These are phyloP conservation scores for Penicillium canescens DNA, from an alignment of 495 filamentous ascomycete species.

Conservation along the genomic window DNA sequence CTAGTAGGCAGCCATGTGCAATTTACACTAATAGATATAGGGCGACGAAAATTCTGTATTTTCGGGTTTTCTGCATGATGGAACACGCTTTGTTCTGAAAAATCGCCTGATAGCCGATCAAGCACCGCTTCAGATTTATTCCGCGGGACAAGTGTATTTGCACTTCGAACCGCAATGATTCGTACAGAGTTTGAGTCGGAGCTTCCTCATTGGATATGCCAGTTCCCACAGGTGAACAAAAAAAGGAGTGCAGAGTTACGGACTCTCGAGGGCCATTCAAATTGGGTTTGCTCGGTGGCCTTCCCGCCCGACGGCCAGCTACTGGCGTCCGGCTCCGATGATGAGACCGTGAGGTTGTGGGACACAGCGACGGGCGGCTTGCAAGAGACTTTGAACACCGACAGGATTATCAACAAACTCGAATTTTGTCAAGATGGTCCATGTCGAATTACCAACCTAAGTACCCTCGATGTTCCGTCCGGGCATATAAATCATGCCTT, in stretches of 20 bases:
- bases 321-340: slow-evolving; percentile 19
- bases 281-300: slow-evolving; percentile 8
- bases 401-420: slow-evolving; percentile 3
- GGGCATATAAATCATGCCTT: not conserved
- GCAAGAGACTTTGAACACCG: slow-evolving; percentile 3
- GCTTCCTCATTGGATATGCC: slow-evolving; percentile 15
- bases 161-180: slow-evolving; percentile 29
- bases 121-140: slow-evolving; percentile 24
- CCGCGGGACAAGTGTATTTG: slow-evolving; percentile 34
- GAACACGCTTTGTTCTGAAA: slow-evolving; percentile 34
- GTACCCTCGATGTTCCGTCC: slow-evolving; percentile 9
- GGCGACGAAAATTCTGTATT: slow-evolving; percentile 15
- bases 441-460: slow-evolving; percentile 10
- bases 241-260: slow-evolving; percentile 18
- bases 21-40: slow-evolving; percentile 7
- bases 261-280: slow-evolving; percentile 23
- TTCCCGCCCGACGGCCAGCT: slow-evolving; percentile 24
- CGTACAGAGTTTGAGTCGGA: slow-evolving; percentile 16
- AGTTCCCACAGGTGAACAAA: slow-evolving; percentile 15
- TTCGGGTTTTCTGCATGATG: slow-evolving; percentile 21
- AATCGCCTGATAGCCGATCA: slow-evolving; percentile 34
- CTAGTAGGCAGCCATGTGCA: too few species aligned
- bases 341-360: slow-evolving; percentile 30
- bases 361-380: slow-evolving; percentile 11
- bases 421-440: slow-evolving; percentile 15